Percentiles rank a stretch among this genome's conserved stretches.
Evolutionary conservation across 371 early-diverging fungal species (phyloP).

Genomic region (Smittium mucronatum): DNA sequence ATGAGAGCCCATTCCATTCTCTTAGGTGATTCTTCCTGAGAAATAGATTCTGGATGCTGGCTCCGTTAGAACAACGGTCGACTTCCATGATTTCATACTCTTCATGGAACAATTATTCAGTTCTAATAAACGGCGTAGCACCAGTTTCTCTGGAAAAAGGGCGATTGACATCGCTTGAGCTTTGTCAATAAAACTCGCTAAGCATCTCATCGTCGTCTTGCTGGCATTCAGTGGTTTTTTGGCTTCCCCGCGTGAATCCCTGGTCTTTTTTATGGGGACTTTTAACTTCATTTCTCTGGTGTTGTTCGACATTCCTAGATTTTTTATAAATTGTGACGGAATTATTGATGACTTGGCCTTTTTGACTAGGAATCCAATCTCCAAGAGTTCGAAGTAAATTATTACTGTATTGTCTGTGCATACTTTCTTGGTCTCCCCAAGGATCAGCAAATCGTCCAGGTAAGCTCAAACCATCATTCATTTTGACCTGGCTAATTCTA

Average conservation of each 20-base stretch:
- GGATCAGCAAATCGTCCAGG: conserved; percentile 29
- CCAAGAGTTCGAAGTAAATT: conserved; percentile 17
- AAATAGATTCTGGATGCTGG: neutral
- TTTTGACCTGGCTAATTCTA: conserved; percentile 22
- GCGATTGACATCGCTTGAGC: conserved; percentile 6
- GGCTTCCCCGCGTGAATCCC: neutral
- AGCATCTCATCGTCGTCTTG: neutral
- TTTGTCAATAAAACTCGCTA: conserved; percentile 13
- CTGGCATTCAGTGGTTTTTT: neutral
- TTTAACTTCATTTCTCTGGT: conserved; percentile 10
- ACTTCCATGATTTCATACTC: neutral
- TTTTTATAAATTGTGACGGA: conserved; percentile 28
- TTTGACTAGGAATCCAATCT: conserved; percentile 27
- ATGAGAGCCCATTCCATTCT: neutral
- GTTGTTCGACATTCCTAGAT: conserved; percentile 30
- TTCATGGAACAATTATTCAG: neutral
- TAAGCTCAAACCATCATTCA: conserved; percentile 28
- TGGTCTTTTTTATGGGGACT: neutral
- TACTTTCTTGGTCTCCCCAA: conserved; percentile 9
- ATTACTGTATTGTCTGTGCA: too few relatives aligned
- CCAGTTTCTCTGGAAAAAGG: neutral
- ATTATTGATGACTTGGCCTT: conserved; percentile 20
- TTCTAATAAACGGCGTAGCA: neutral
- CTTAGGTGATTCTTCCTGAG: neutral
- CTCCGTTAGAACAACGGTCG: neutral